A percentile compares a stretch with the other conserved stretches of the same genome.
These are phyloP conservation scores for Toxoplasma gondii DNA, from an alignment of 169 alveolate species.

Conservation along the genomic window DNA sequence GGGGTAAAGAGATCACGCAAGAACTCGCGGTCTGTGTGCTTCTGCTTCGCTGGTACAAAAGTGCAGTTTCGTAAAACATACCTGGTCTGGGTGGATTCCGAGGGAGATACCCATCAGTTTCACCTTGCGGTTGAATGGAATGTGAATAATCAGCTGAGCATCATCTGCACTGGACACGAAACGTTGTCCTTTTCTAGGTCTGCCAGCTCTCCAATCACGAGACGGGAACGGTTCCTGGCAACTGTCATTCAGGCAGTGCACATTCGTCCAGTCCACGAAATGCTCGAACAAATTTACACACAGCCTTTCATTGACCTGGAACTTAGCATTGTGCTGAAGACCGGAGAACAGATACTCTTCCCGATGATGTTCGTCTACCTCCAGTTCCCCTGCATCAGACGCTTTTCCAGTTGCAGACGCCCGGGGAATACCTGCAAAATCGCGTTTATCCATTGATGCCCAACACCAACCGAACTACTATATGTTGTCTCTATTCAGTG, in stretches of 20 bases:
- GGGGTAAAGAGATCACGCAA: too few relatives aligned
- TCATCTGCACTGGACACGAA: constrained; percentile 2
- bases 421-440: not conserved
- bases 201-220: constrained; percentile 2
- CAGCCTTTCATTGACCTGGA: not conserved
- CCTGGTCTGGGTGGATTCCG: not conserved
- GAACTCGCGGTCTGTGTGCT: too few relatives aligned
- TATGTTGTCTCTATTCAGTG: too few relatives aligned
- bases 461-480: too few relatives aligned
- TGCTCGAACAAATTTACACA: constrained; percentile 7
- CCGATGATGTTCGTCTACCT: not conserved
- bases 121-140: constrained; percentile 36
- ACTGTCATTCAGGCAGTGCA: constrained; percentile 28
- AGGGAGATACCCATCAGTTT: not conserved
- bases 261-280: constrained; percentile 31
- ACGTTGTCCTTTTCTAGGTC: not conserved
- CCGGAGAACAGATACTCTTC: not conserved
- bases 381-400: not conserved
- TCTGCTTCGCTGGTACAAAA: too few relatives aligned
- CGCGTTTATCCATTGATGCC: not conserved
- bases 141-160: constrained; percentile 11
- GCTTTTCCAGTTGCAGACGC: not conserved
- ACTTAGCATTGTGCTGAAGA: constrained; percentile 5
- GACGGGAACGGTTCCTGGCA: not conserved
- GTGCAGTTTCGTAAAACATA: not conserved